A percentile compares a stretch with the other conserved stretches of the same genome.
Evolutionary conservation across 345 rosid genomes (phyloP).

Genomic region (Garcia nutans): DNA sequence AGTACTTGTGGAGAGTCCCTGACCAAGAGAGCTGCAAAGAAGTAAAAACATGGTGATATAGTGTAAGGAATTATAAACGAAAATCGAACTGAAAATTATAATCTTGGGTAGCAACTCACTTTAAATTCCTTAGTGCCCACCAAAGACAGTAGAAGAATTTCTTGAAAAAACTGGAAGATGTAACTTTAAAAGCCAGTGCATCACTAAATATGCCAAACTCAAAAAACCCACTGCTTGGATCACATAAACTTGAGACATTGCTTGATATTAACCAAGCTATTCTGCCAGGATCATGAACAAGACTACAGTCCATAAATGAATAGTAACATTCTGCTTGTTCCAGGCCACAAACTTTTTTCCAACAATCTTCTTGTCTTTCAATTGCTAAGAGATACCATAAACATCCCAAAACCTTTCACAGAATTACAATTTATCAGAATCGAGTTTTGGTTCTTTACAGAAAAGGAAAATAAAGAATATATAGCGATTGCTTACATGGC

Average conservation of each 20-base stretch:
- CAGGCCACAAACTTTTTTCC: constrained; percentile 37
- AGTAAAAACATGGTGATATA: background rate
- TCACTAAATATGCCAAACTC: constrained; percentile 46
- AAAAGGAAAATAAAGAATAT: too few relatives aligned
- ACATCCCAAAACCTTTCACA: constrained; percentile 44
- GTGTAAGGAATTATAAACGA: too few relatives aligned
- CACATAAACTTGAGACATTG: constrained; percentile 35
- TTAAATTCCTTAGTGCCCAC: constrained; percentile 55
- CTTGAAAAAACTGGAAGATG: constrained; percentile 33
- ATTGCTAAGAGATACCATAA: constrained; percentile 51
- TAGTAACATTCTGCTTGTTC: constrained; percentile 22
- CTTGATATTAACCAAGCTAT: constrained; percentile 33
- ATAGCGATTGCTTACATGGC: constrained; percentile 41
- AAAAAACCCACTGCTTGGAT: constrained; percentile 22
- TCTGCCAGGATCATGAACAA: constrained; percentile 23
- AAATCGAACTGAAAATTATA: background rate
- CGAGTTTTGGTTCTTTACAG: background rate
- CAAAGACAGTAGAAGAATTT: constrained; percentile 50
- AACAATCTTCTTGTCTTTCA: constrained; percentile 47
- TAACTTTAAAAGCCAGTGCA: constrained; percentile 34
- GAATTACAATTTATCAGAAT: background rate
- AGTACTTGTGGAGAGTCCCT: constrained; percentile 44
- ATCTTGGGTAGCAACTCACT: constrained; percentile 17
- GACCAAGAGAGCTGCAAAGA: constrained; percentile 47
- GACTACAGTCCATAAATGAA: constrained; percentile 36